Evolutionary conservation across 495 filamentous ascomycete genomes (phyloP).

Genomic region (Chlorociboria aeruginascens): DNA sequence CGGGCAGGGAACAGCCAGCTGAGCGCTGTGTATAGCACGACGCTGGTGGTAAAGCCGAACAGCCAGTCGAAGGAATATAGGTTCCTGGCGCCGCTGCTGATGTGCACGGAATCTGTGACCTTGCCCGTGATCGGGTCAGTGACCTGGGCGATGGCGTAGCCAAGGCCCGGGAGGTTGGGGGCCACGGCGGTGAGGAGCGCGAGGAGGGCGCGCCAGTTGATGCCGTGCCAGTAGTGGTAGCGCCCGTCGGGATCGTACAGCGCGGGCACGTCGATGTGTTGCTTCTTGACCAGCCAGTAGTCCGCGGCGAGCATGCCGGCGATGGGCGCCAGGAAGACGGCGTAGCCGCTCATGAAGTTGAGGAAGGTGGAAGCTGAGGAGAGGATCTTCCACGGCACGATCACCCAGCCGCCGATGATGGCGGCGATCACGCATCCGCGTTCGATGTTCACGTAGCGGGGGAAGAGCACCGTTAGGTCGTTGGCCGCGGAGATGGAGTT

Average conservation of each 20-base stretch:
- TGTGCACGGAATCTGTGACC: slow-evolving; percentile 22
- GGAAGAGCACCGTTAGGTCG: slow-evolving; percentile 45
- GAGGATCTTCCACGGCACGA: slow-evolving; percentile 54
- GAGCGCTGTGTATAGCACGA: slow-evolving; percentile 26
- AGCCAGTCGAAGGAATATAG: slow-evolving; percentile 39
- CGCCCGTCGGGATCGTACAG: slow-evolving; percentile 43
- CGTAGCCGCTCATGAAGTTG: slow-evolving; percentile 49
- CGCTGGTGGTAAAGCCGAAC: slow-evolving; percentile 34
- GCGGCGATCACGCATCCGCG: slow-evolving; percentile 43
- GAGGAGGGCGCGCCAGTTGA: slow-evolving; percentile 55
- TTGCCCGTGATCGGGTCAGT: slow-evolving; percentile 4
- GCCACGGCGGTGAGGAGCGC: slow-evolving; percentile 51
- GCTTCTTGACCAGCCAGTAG: slow-evolving; percentile 54
- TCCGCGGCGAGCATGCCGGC: slow-evolving; percentile 55
- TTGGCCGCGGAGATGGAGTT: slow-evolving; percentile 47
- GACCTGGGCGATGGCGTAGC: slow-evolving; percentile 17
- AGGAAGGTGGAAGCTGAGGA: slow-evolving; percentile 44
- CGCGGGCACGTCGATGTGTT: slow-evolving; percentile 45
- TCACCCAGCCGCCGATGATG: slow-evolving; percentile 39
- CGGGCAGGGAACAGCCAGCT: slow-evolving; percentile 23
- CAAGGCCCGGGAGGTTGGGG: slow-evolving; percentile 43
- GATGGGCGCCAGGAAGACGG: slow-evolving; percentile 59
- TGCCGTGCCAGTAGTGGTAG: slow-evolving; percentile 40
- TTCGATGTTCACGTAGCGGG: slow-evolving; percentile 45
- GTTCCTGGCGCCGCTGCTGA: slow-evolving; percentile 24